Evolutionary conservation across 257 asterid genomes (phyloP).

Genomic region (Misopates orontium): DNA sequence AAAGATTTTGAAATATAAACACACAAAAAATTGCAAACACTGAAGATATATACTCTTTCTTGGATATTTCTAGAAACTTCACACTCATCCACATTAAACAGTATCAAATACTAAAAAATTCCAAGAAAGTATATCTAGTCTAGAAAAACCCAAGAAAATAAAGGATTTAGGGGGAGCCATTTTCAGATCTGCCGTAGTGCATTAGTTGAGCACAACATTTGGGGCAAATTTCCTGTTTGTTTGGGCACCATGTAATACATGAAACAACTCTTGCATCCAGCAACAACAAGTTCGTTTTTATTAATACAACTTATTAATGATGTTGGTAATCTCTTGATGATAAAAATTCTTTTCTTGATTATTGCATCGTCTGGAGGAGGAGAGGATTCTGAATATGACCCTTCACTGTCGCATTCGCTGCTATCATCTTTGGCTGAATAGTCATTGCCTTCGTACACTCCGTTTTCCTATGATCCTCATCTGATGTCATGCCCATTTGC

Average conservation of each 20-base stretch:
- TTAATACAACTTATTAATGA: neutral
- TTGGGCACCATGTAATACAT: constrained; percentile 95
- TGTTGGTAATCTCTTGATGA: neutral
- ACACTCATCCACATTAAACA: constrained; percentile 8
- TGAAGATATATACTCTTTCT: constrained; percentile 28
- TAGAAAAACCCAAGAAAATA: neutral
- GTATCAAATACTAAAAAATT: constrained; percentile 17
- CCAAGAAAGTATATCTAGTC: constrained; percentile 13
- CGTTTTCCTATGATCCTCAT: constrained; percentile 65
- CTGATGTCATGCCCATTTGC: constrained; percentile 73
- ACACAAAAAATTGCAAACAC: constrained; percentile 16
- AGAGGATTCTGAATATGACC: constrained; percentile 55
- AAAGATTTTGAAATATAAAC: constrained; percentile 5
- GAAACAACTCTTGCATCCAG: constrained; percentile 82
- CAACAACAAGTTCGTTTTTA: constrained; percentile 60
- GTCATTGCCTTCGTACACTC: constrained; percentile 35
- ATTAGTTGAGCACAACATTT: constrained; percentile 80
- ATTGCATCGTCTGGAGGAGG: too few relatives aligned
- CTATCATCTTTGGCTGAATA: constrained; percentile 40
- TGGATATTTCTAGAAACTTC: constrained; percentile 17
- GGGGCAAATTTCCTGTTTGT: constrained; percentile 64
- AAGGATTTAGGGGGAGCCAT: constrained; percentile 38
- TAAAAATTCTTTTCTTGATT: constrained; percentile 43
- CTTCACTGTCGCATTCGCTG: constrained; percentile 61
- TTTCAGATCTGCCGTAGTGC: constrained; percentile 70